Percentiles rank a stretch among this genome's conserved stretches.
These are phyloP conservation scores for Tilletia indica DNA, from an alignment of 1,284 basidiomycete species.

Conservation along the genomic window DNA sequence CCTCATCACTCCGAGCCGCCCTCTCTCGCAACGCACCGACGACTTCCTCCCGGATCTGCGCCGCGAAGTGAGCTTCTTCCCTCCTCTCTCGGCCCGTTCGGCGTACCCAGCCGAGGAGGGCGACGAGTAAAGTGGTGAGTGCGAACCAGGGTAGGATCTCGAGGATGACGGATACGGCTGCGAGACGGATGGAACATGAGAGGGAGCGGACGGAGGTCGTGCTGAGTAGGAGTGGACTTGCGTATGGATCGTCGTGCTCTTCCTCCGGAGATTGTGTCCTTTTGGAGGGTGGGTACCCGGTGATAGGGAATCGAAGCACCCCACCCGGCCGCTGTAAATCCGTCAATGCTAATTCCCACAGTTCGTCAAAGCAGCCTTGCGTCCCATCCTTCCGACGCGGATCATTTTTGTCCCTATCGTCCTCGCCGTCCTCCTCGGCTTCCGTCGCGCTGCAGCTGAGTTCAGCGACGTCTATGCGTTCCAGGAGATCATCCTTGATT, in stretches of 20 bases:
- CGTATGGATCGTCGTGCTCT: not conserved
- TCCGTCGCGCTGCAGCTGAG: not conserved
- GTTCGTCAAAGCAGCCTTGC: conserved; percentile 1
- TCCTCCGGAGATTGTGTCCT: not conserved
- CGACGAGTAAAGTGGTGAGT: not conserved
- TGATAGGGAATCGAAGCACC: conserved; percentile 5
- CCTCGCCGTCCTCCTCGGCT: not conserved
- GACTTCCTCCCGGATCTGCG: conserved; percentile 12
- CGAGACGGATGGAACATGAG: not conserved
- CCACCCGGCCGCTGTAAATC: not conserved
- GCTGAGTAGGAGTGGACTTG: conserved; percentile 3
- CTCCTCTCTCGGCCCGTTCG: not conserved
- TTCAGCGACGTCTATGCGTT: not conserved
- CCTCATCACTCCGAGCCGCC: conserved; percentile 18
- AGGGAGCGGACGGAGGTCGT: conserved; percentile 9
- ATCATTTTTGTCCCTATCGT: not conserved
- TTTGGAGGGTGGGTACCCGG: not conserved
- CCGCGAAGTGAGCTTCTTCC: conserved; percentile 21
- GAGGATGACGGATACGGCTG: not conserved
- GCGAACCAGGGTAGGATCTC: not conserved
- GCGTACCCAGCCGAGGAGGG: not conserved
- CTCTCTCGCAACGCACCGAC: not conserved
- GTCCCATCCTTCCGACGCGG: not conserved
- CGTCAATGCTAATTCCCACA: conserved; percentile 4
- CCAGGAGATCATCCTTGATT: not conserved